phyloP scores from a whole-genome alignment of 1,284 basidiomycete genomes.

The Bjerkandera adusta region DNA sequence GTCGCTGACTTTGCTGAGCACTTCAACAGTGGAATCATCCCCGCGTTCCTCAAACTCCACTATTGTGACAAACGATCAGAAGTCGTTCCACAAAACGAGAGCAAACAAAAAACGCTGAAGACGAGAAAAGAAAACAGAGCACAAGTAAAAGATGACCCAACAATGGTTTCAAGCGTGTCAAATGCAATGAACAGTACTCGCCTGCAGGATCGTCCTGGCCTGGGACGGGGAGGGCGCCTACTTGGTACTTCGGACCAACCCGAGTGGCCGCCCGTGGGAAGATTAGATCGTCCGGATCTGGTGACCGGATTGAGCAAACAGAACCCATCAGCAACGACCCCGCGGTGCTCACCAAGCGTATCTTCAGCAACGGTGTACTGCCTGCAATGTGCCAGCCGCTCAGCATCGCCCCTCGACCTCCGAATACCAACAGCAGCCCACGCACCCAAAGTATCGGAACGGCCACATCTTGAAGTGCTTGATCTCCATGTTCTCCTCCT shows the following conservation, averaged over 20 bases:
- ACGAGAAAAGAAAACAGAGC: no score
- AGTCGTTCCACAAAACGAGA: slow-evolving; percentile 1
- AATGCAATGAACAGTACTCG: slow-evolving; percentile 26
- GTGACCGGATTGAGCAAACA: slow-evolving; percentile 22
- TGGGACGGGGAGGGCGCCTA: slow-evolving; percentile 50
- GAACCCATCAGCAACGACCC: slow-evolving; percentile 9
- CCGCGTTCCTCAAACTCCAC: slow-evolving; percentile 57
- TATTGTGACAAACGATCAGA: slow-evolving; percentile 10
- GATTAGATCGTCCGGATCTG: slow-evolving; percentile 92
- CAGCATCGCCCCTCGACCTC: not conserved
- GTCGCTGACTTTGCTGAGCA: slow-evolving; percentile 59
- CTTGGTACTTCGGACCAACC: slow-evolving; percentile 86
- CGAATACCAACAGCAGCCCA: slow-evolving; percentile 12
- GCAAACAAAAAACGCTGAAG: no score
- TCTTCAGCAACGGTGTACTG: slow-evolving; percentile 90
- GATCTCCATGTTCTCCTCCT: slow-evolving; percentile 74
- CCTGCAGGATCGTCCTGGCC: slow-evolving; percentile 44
- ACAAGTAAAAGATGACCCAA: no score
- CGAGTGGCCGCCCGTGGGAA: slow-evolving; percentile 90
- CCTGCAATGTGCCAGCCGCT: slow-evolving; percentile 42
- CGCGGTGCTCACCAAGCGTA: slow-evolving; percentile 66
- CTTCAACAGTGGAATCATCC: slow-evolving; percentile 71
- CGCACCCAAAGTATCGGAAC: slow-evolving; percentile 94
- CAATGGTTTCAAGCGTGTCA: slow-evolving; percentile 2
- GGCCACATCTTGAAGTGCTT: slow-evolving; percentile 94